A percentile compares a stretch with the other conserved stretches of the same genome.
phyloP scores from a whole-genome alignment of 345 rosid species.

The Lepidium africanum region DNA sequence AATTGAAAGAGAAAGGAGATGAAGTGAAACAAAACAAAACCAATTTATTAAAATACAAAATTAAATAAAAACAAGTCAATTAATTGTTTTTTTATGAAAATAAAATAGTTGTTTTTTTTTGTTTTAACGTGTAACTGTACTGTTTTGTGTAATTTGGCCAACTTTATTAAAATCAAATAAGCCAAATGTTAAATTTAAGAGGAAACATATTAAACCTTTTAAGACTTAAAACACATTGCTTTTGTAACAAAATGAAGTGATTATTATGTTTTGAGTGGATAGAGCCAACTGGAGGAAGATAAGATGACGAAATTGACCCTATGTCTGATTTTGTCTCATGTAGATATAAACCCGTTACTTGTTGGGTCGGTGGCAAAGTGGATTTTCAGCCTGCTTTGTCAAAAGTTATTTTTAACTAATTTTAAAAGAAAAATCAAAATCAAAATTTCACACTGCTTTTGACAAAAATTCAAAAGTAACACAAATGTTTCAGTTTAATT shows the following conservation, averaged over 20 bases:
- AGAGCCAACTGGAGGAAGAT: background rate
- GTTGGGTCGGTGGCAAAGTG: slow-evolving; percentile 26
- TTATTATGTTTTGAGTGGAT: background rate
- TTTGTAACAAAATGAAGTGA: background rate
- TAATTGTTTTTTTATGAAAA: too few species aligned
- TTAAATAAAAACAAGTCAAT: too few species aligned
- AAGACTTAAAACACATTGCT: too few species aligned
- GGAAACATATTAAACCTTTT: too few species aligned
- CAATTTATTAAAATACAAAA: background rate
- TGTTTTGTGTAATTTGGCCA: too few species aligned
- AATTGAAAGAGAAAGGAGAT: slow-evolving; percentile 33
- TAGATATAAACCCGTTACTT: slow-evolving; percentile 4
- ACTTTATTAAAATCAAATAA: too few species aligned
- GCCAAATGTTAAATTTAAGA: too few species aligned
- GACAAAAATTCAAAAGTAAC: slow-evolving; percentile 6
- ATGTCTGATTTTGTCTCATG: slow-evolving; percentile 16
- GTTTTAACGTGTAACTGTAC: too few species aligned
- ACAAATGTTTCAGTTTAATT: background rate
- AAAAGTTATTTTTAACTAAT: slow-evolving; percentile 10
- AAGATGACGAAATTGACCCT: background rate
- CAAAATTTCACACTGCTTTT: slow-evolving; percentile 25
- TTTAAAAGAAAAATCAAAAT: background rate
- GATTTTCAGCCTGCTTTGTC: slow-evolving; percentile 16
- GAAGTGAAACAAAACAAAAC: slow-evolving; percentile 19
- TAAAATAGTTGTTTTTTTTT: too few species aligned